Base-by-base conservation (phyloP, 2,329 filamentous ascomycete genomes). In the Paraconiothyrium brasiliense region DNA sequence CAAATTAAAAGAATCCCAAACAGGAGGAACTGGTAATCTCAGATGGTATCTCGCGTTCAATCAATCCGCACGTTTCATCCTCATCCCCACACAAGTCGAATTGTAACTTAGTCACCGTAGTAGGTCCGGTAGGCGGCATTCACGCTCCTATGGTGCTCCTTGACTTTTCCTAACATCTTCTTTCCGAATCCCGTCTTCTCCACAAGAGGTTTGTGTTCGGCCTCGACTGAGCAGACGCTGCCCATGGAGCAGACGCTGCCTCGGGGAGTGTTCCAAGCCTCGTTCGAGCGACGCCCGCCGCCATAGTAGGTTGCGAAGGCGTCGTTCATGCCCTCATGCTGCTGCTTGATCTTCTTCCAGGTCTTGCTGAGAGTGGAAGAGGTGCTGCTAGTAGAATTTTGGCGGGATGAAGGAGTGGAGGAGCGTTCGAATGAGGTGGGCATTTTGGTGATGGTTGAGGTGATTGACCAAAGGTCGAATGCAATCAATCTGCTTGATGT, bases 361-460 rank as follows among this genome's bases (percentile, higher is more conserved):
- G 52, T 39, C 52, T 55, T 55, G 52, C 39, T 34, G 24, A 55
- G 52, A 16, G 16, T 55, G 39, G 52, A 55, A 46, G 52, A 34
- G 16, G 39, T 55, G 52, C 52, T 55, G 27, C 27, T 46, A 13
- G 27, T 55, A 13, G 52, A 55, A 24, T 55, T 46, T 16, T 44
- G 39, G 10, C 52, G 52, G 20, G 52, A 44, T 14, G 52, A 30
- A 13, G 52, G 30, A 22, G 30, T 39, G 20, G 52, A 55, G 27
- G 52, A 16, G 16, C 27, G 94, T 78, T 89, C 93, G 39, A 78
- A 98, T 20, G 52, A 55, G 39, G 52, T 55, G 20, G 52, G 35
- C 52, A 55, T 55, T 34, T 46, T 55, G 52, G 16, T 55, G 37
- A 4, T 32, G 2, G 11, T 16, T 41, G 11, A 3, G 4, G 43